Percentiles rank a stretch among this genome's conserved stretches.
Evolutionary conservation across 78 protist genomes (phyloP).

Genomic region (Chrysochromulina tobinii): DNA sequence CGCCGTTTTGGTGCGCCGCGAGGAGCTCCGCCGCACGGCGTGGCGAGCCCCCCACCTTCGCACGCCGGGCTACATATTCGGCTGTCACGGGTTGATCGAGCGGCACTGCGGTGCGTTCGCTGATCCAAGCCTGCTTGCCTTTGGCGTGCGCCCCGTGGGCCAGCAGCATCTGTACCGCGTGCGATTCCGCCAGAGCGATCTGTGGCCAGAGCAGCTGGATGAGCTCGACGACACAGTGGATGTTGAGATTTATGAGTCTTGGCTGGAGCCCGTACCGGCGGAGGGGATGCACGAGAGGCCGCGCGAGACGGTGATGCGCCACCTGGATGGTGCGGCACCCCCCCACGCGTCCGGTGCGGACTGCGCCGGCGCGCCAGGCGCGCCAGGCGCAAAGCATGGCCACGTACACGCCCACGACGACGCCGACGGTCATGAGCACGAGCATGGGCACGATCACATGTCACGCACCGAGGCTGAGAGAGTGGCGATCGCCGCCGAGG

Average conservation of each 20-base stretch:
- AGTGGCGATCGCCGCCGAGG: constrained; percentile 15
- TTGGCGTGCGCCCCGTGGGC: neutral
- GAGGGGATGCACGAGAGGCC: neutral
- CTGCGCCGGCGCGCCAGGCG: neutral
- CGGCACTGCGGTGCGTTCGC: neutral
- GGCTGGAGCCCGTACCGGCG: constrained; percentile 1
- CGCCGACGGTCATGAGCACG: neutral
- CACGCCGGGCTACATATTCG: constrained; percentile 51
- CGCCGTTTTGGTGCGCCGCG: neutral
- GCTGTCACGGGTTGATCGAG: constrained; percentile 29
- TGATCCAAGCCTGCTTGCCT: neutral
- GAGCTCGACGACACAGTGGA: neutral
- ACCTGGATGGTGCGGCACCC: neutral
- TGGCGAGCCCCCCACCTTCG: constrained; percentile 48
- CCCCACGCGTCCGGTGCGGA: neutral
- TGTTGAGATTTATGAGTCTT: neutral
- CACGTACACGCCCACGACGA: no score
- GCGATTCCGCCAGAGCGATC: neutral
- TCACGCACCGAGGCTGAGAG: neutral
- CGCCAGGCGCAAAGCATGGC: no score
- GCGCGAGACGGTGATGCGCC: neutral
- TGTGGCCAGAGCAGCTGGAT: neutral
- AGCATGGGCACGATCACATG: neutral
- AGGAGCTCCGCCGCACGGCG: neutral
- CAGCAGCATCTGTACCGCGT: constrained; percentile 8